phyloP scores from a whole-genome alignment of 345 rosid genomes.

The Aurinia saxatilis region DNA sequence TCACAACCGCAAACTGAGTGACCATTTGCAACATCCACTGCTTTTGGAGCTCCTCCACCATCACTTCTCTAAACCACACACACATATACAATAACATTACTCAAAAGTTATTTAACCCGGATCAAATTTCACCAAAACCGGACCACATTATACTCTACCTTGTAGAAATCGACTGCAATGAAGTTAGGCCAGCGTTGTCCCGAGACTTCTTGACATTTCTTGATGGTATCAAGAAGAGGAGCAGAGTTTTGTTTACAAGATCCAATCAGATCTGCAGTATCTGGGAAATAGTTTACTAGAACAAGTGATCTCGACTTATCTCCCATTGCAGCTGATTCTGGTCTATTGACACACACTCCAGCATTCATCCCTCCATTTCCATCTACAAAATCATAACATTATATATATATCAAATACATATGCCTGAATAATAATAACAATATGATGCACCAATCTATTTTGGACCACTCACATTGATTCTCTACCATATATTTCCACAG shows the following conservation, averaged over 20 bases:
- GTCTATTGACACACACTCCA: constrained; percentile 66
- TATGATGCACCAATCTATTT: background rate
- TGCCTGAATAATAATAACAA: background rate
- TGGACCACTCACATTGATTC: constrained; percentile 60
- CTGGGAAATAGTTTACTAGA: constrained; percentile 67
- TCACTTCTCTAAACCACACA: constrained; percentile 57
- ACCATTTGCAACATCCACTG: constrained; percentile 65
- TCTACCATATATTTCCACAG: constrained; percentile 81
- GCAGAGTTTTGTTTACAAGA: constrained; percentile 78
- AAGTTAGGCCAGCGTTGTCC: constrained; percentile 91
- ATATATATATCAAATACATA: background rate
- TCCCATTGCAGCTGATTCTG: constrained; percentile 61
- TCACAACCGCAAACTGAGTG: constrained; percentile 68
- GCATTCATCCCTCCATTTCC: constrained; percentile 66
- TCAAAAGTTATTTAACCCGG: background rate
- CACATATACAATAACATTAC: background rate
- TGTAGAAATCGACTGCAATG: constrained; percentile 86
- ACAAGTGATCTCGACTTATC: constrained; percentile 51
- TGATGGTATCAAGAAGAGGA: constrained; percentile 49
- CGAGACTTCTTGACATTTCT: constrained; percentile 49
- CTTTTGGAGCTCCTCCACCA: constrained; percentile 81
- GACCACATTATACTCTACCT: constrained; percentile 38
- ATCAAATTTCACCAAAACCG: background rate
- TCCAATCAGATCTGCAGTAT: constrained; percentile 35
- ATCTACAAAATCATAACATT: constrained; percentile 36